phyloP scores from a whole-genome alignment of 805 yeast species.

The Monosporozyma aquatica region DNA sequence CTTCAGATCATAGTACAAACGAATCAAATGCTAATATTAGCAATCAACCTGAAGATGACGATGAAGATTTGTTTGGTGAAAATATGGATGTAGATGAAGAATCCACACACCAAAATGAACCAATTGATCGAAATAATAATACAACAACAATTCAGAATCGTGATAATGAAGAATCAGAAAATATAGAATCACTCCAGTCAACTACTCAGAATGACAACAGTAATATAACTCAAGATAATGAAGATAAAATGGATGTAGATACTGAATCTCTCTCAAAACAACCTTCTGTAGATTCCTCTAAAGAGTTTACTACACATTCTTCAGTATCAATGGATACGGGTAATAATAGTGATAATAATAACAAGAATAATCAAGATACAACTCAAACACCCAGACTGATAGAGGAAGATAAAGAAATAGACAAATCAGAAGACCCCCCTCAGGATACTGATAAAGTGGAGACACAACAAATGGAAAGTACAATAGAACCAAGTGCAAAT shows the following conservation, averaged over 20 bases:
- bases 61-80: conserved; percentile 1
- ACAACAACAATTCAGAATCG: no score
- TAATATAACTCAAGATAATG: not conserved
- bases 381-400: no score
- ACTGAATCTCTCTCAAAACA: not conserved
- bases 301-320: not conserved
- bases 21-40: no score
- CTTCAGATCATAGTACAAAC: not conserved
- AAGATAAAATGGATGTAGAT: not conserved
- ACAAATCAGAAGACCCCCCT: not conserved
- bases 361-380: not conserved
- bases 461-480: no score
- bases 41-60: no score
- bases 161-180: conserved; percentile 5
- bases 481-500: no score
- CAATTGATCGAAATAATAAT: no score
- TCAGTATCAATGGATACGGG: conserved; percentile 2
- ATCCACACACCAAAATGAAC: no score
- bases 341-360: conserved; percentile 1
- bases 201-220: no score
- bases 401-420: not conserved
- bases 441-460: no score
- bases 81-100: not conserved
- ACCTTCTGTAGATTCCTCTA: not conserved
- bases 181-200: no score